Percentiles rank a stretch among this genome's conserved stretches.
Conservation (phyloP, 2,329 filamentous ascomycete genomes). For the Orbilia oligospora region DNA sequence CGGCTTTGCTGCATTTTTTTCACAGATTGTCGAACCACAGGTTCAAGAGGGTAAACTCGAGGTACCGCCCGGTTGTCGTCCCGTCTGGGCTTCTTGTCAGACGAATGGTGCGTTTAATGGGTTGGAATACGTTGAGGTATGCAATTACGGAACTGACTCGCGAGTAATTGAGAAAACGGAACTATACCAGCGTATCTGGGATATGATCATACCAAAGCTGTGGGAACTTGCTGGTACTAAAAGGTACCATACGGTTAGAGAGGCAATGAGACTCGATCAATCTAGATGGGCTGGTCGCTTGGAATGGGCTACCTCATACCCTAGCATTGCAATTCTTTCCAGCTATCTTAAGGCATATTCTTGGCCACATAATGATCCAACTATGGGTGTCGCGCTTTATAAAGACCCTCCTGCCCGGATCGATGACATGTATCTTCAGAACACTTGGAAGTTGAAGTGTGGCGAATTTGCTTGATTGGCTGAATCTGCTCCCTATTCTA, state of each 20-base stretch:
- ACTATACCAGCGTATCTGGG: neutral
- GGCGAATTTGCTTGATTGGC: neutral
- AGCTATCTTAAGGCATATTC: constrained; percentile 2
- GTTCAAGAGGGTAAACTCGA: neutral
- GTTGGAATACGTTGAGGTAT: constrained; percentile 38
- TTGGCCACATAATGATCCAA: constrained; percentile 9
- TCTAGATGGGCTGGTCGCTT: neutral
- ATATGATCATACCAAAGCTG: constrained; percentile 4
- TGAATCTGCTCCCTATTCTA: neutral
- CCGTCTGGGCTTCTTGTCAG: constrained; percentile 5
- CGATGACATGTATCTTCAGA: neutral
- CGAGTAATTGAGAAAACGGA: neutral
- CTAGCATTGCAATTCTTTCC: neutral
- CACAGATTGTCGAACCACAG: neutral
- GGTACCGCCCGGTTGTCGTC: constrained; percentile 13
- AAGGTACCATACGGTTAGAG: neutral
- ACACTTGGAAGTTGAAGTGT: neutral
- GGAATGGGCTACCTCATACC: neutral
- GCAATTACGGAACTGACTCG: constrained; percentile 10
- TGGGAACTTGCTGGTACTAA: neutral
- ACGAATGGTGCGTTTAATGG: neutral
- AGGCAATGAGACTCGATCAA: neutral
- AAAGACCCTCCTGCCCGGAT: neutral
- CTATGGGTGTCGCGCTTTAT: constrained; percentile 28
- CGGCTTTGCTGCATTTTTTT: neutral